Percentiles rank a stretch among this genome's conserved stretches.
phyloP scores from a whole-genome alignment of 495 filamentous ascomycete species.

The Thermochaetoides thermophila region DNA sequence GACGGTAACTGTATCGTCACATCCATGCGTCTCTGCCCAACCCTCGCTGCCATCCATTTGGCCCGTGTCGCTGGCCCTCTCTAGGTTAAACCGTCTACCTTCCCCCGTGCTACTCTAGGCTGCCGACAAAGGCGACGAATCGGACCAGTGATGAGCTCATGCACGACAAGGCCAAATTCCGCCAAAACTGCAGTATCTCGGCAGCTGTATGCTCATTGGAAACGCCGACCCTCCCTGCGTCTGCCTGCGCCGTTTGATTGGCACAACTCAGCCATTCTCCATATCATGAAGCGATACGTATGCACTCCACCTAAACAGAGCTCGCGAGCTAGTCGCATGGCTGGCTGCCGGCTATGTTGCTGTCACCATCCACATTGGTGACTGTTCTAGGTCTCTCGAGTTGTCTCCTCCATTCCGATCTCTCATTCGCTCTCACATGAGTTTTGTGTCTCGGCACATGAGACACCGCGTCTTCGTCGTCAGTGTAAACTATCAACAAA shows the following conservation, averaged over 20 bases:
- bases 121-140: slow-evolving; percentile 6
- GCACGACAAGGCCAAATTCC: slow-evolving; percentile 14
- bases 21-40: slow-evolving; percentile 21
- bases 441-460: too few relatives aligned
- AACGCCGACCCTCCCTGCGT: slow-evolving; percentile 19
- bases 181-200: slow-evolving; percentile 6
- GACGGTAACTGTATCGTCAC: too few relatives aligned
- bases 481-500: too few relatives aligned
- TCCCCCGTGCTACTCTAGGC: not conserved
- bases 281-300: too few relatives aligned
- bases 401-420: too few relatives aligned
- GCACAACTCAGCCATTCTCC: slow-evolving; percentile 10
- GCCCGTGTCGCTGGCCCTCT: not conserved
- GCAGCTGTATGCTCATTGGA: slow-evolving; percentile 12
- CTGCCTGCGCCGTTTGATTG: slow-evolving; percentile 15
- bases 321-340: too few relatives aligned
- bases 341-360: too few relatives aligned
- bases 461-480: too few relatives aligned
- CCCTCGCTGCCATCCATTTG: not conserved
- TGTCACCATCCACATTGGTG: too few relatives aligned
- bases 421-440: too few relatives aligned
- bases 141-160: slow-evolving; percentile 6
- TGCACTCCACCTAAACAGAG: too few relatives aligned
- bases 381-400: too few relatives aligned
- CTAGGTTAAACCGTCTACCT: not conserved